Evolutionary conservation across 495 filamentous ascomycete genomes (phyloP), one percentile per base, ranked within the genome.

Genomic region (Aspergillus conjunctus): DNA sequence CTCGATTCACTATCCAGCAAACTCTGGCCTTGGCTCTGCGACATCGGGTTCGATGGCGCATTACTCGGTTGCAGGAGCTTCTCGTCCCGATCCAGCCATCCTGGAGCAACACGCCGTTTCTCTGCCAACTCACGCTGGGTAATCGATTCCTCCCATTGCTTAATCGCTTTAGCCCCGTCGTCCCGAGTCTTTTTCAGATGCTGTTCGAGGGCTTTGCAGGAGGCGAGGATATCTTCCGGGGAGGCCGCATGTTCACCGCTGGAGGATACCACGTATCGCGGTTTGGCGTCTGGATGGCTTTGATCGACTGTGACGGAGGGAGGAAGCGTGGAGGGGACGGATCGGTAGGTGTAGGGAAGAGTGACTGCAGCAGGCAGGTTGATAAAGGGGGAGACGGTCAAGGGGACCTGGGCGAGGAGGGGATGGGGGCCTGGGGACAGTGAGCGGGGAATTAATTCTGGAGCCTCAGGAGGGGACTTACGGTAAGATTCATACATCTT

Each of bases 381-480:
- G 73, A 97, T 86, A 80, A 96, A 97, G 22, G 94, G 94, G 32
- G 93, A 97, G 56, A 97, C 92, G 60, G 91, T 93, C 52, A 98
- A 82, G 54, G 93, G 91, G 54, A 97, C 84, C 75, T 98, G 94
- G 61, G 91, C 90, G 48, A 98, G 89, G 61, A 96, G 85, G 20
- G 89, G 90, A 75, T 97, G 92, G 4, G 90, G 85, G 58, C 84
- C 18, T 10, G 18, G 14, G 18, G 17, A 31, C 41, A 37, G 8
- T 17, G 11, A 52, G 10, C 18, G 46, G 11, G 6, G 34, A 33
- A 20, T 2, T 10, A 4, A 26, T 26, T 26, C 5, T 5, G 26
- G 26, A 26, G 5, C 26, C 26, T 26, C 2, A 26, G 32, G 7
- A 22, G 51, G 9, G 46, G 21, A 72, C 74, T 61, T 55, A 80